Evolutionary conservation across 176 grass and related monocot species (phyloP).

Genomic region (Raddia distichophylla): DNA sequence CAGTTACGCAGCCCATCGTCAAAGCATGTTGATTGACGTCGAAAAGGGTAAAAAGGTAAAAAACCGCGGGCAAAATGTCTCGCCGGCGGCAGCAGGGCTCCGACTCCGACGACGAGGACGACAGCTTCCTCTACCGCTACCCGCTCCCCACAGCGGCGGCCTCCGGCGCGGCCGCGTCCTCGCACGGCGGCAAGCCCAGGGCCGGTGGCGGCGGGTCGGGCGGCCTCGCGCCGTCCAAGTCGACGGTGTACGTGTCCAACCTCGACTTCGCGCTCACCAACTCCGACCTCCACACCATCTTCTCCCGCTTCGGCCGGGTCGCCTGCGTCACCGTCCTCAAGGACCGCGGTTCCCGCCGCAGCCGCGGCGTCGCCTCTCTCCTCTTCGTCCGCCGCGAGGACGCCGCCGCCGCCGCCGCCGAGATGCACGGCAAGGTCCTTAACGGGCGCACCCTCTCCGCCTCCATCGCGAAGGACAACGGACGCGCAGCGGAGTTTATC

Average conservation of each 20-base stretch:
- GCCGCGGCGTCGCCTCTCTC: conserved; percentile 84
- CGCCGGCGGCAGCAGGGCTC: conserved; percentile 53
- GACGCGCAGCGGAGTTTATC: conserved; percentile 85
- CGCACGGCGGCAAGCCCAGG: not conserved
- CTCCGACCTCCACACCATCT: conserved; percentile 94
- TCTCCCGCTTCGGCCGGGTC: conserved; percentile 93
- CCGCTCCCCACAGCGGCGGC: conserved; percentile 47
- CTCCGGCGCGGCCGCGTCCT: not conserved
- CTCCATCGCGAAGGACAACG: conserved; percentile 88
- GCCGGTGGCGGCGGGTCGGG: conserved; percentile 58
- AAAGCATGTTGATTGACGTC: not conserved
- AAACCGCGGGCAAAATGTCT: conserved; percentile 46
- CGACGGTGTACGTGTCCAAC: conserved; percentile 91
- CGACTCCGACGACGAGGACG: conserved; percentile 68
- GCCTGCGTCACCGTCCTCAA: conserved; percentile 89
- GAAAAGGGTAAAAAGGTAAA: not conserved
- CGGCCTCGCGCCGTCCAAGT: conserved; percentile 92
- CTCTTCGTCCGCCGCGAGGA: conserved; percentile 81
- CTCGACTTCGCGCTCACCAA: conserved; percentile 90
- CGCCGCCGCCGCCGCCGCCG: conserved; percentile 43
- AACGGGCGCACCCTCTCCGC: conserved; percentile 67
- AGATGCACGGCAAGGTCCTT: conserved; percentile 60
- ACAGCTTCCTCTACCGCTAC: conserved; percentile 92
- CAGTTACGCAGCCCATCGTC: not conserved
- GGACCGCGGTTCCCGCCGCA: conserved; percentile 70